Conservation (phyloP, 129 eudicot species). For the Escallonia rubra region DNA sequence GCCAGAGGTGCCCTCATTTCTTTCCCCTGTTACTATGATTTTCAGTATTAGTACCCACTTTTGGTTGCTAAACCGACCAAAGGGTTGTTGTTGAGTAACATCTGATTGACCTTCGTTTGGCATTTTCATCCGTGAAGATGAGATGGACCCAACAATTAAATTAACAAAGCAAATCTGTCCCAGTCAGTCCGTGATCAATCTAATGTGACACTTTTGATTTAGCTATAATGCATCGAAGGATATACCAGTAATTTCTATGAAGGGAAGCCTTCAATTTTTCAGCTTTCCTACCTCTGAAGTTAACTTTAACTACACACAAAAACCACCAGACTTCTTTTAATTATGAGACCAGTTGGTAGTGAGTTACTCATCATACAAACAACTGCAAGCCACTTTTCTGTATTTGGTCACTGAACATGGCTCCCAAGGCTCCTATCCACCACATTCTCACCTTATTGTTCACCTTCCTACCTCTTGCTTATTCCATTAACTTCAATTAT, state of each 20-base stretch:
- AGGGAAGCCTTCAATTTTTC: neutral
- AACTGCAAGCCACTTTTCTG: conserved; percentile 2
- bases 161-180: neutral
- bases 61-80: neutral
- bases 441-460: conserved; percentile 19
- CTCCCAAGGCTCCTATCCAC: conserved; percentile 6
- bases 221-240: neutral
- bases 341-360: neutral
- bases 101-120: neutral
- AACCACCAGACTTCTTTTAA: conserved; percentile 2
- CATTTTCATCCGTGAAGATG: neutral
- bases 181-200: neutral
- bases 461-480: conserved; percentile 23
- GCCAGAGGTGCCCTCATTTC: neutral
- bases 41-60: neutral
- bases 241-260: conserved; percentile 2
- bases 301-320: conserved; percentile 26
- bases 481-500: conserved; percentile 53
- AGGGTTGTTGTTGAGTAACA: neutral
- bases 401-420: conserved; percentile 9
- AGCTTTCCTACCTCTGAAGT: conserved; percentile 2
- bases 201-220: neutral
- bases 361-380: neutral
- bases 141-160: neutral
- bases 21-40: neutral